Conservation (phyloP, 2,329 filamentous ascomycete species). For the Penicillium sp. region DNA sequence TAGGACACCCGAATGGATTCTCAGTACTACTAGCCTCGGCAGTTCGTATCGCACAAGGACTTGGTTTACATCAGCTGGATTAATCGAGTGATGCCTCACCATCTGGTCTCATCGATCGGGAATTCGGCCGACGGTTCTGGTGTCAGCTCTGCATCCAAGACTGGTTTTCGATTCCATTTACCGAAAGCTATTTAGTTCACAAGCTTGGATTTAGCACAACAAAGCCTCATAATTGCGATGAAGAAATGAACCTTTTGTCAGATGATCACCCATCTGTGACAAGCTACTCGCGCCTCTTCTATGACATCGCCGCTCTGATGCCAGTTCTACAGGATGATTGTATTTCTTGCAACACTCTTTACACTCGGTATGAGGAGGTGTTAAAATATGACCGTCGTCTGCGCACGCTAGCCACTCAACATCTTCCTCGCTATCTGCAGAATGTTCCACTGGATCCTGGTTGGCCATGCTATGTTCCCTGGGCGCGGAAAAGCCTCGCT, state of each 20-base stretch:
- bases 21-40: conserved; percentile 48
- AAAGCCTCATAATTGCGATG: conserved; percentile 36
- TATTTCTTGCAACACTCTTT: conserved; percentile 33
- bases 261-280: conserved; percentile 39
- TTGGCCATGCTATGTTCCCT: conserved; percentile 44
- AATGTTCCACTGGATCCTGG: conserved; percentile 32
- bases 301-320: conserved; percentile 41
- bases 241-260: conserved; percentile 15
- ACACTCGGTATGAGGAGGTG: conserved; percentile 43
- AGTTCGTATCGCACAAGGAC: conserved; percentile 48
- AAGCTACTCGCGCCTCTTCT: conserved; percentile 38
- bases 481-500: conserved; percentile 41
- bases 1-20: conserved; percentile 51
- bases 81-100: conserved; percentile 19
- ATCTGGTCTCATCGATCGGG: conserved; percentile 24
- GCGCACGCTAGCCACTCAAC: conserved; percentile 34
- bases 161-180: conserved; percentile 46
- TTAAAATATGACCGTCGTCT: conserved; percentile 42
- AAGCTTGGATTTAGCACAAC: conserved; percentile 36
- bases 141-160: conserved; percentile 42
- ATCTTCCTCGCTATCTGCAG: conserved; percentile 37
- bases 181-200: conserved; percentile 40
- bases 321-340: conserved; percentile 42
- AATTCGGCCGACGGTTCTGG: conserved; percentile 44
- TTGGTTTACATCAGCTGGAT: conserved; percentile 47